Base-by-base conservation (phyloP, 2,329 filamentous ascomycete genomes). In the Ceratocystiopsis minuta region DNA sequence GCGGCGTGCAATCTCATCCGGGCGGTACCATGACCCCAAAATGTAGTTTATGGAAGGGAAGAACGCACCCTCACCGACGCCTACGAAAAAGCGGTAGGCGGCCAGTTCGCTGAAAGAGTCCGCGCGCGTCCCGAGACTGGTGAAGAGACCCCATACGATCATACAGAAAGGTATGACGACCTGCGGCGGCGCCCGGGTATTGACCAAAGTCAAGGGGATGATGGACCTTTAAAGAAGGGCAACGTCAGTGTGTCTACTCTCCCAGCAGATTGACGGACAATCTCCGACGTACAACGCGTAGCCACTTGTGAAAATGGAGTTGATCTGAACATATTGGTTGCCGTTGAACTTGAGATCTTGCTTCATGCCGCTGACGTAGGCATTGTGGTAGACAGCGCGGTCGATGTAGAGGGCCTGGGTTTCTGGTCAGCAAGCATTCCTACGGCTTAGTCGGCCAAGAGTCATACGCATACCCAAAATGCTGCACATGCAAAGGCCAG, bases 1-100 rank as follows among this genome's bases (percentile, higher is more conserved):
- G 3, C 75, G 64, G 51, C 78, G 78, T 0, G 70, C 72, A 0
- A 79, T 62, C 46, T 78, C 75, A 12, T 62, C 58, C 16, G 64
- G 61, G 0, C 65, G 76, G 48, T 78, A 78, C 74, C 75, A 79
- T 0, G 67, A 50, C 5, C 55, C 56, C 4, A 58, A 42, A 1
- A 58, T 44, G 34, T 53, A 58, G 12, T 55, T 45, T 9, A 57
- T 46, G 37, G 50, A 48, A 0, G 55, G 55, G 9, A 50, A 56
- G 38, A 55, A 55, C 1, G 49, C 49, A 16, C 45, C 49, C 42
- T 58, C 57, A 28, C 57, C 56, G 16, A 57, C 44, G 6, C 55
- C 56, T 9, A 58, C 45, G 15, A 58, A 36, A 36, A 59, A 58
- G 10, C 56, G 50, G 41, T 57, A 54, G 6, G 51, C 56, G 20